Conservation (phyloP, 306 rosid species). For the Delonix regia region DNA sequence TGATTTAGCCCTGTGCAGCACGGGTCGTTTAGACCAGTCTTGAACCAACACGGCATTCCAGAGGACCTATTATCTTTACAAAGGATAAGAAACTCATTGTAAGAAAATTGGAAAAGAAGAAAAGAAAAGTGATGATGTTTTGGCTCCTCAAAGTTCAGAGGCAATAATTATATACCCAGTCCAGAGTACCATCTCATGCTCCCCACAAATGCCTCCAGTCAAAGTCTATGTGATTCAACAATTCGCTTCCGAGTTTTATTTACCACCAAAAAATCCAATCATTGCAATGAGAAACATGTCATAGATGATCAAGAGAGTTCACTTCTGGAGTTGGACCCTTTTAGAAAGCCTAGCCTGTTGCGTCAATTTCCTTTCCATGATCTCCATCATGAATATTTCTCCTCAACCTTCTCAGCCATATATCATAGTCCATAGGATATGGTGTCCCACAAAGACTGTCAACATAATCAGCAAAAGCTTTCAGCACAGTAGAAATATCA, state of each 20-base stretch:
- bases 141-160: slow-evolving; percentile 41
- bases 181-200: slow-evolving; percentile 1
- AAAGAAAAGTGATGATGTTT: slow-evolving; percentile 33
- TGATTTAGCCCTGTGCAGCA: slow-evolving; percentile 28
- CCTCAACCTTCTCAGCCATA: slow-evolving; percentile 92
- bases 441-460: slow-evolving; percentile 99
- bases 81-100: slow-evolving; percentile 45
- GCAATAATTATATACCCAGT: slow-evolving; percentile 40
- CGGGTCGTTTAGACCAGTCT: slow-evolving; percentile 12
- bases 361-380: slow-evolving; percentile 79
- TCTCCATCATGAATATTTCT: slow-evolving; percentile 78
- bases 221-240: slow-evolving; percentile 24
- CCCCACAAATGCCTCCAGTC: slow-evolving; percentile 1
- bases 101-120: slow-evolving; percentile 34
- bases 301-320: slow-evolving; percentile 33
- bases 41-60: slow-evolving; percentile 40
- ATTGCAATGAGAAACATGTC: slow-evolving; percentile 37
- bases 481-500: slow-evolving; percentile 79
- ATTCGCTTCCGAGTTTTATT: slow-evolving; percentile 40
- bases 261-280: slow-evolving; percentile 39
- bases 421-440: slow-evolving; percentile 86
- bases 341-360: slow-evolving; percentile 53
- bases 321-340: slow-evolving; percentile 32
- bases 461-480: slow-evolving; percentile 95
- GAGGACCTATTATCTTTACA: slow-evolving; percentile 54